phyloP scores from a whole-genome alignment of 768 basidiomycete genomes.

The Paxillus ammoniavirescens region DNA sequence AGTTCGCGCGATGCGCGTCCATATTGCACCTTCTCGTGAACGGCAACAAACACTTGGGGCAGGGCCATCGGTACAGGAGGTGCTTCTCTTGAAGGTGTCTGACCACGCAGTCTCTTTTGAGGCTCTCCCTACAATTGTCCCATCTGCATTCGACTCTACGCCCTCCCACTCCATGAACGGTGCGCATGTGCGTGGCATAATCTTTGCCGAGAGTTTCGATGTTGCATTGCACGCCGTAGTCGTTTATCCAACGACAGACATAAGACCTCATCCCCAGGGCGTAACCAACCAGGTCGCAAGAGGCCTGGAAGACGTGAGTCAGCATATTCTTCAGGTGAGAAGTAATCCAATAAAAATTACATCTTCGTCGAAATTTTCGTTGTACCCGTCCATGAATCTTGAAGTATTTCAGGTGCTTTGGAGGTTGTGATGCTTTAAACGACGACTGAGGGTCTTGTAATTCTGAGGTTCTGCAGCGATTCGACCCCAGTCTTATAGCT shows the following conservation, averaged over 20 bases:
- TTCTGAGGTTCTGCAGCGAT: neutral
- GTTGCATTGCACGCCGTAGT: constrained; percentile 11
- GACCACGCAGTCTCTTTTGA: constrained; percentile 13
- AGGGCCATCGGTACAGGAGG: constrained; percentile 22
- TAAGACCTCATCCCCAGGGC: neutral
- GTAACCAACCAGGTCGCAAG: constrained; percentile 8
- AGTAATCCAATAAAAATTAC: neutral
- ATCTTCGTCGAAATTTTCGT: constrained; percentile 10
- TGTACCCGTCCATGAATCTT: constrained; percentile 7
- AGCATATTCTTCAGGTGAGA: neutral
- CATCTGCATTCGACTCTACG: constrained; percentile 12
- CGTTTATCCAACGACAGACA: constrained; percentile 8
- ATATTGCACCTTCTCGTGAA: constrained; percentile 24
- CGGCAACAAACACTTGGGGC: constrained; percentile 9
- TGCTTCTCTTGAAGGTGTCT: constrained; percentile 26
- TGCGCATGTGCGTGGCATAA: constrained; percentile 14
- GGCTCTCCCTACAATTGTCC: constrained; percentile 13
- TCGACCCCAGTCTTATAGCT: too few species aligned
- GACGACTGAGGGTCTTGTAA: neutral
- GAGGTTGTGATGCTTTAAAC: neutral
- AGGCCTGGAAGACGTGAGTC: constrained; percentile 4
- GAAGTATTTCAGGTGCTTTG: neutral
- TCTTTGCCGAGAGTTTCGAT: constrained; percentile 12
- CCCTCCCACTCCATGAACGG: constrained; percentile 5
- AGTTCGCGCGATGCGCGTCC: constrained; percentile 12